Conservation (phyloP, 176 grass and related monocot genomes). For the Paspalum vaginatum region DNA sequence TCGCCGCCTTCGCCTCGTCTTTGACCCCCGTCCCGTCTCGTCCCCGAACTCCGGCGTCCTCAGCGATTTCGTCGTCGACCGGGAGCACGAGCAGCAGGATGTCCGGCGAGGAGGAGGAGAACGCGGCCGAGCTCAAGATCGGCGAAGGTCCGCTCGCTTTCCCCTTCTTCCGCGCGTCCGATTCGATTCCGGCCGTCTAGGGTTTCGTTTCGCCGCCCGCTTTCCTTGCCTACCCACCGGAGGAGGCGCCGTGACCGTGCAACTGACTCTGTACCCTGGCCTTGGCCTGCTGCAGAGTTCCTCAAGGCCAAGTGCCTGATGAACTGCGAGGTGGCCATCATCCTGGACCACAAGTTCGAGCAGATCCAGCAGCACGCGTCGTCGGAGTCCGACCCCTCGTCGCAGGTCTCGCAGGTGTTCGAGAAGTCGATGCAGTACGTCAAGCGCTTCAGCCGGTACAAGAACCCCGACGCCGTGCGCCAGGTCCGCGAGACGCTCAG, state of each 20-base stretch:
- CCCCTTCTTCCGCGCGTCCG: background rate
- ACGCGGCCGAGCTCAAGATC: conserved; percentile 95
- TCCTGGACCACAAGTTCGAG: conserved; percentile 92
- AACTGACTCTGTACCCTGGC: too few species aligned
- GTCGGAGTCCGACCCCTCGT: conserved; percentile 48
- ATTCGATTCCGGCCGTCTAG: background rate
- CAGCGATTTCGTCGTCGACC: background rate
- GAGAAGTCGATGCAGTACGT: conserved; percentile 97
- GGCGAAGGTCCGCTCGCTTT: conserved; percentile 53
- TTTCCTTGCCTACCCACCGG: too few species aligned
- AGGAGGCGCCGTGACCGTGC: too few species aligned
- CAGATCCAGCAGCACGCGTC: conserved; percentile 82
- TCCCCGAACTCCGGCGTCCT: background rate
- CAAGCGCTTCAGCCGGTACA: conserved; percentile 95
- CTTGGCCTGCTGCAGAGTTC: conserved; percentile 50
- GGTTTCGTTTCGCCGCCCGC: background rate
- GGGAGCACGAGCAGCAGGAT: conserved; percentile 30
- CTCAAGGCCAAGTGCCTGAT: conserved; percentile 94
- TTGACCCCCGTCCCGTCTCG: background rate
- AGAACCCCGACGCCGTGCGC: conserved; percentile 91
- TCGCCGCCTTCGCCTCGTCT: too few species aligned
- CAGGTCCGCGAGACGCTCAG: conserved; percentile 86
- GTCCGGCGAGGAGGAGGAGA: conserved; percentile 93
- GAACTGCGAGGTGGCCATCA: conserved; percentile 94
- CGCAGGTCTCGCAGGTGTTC: conserved; percentile 77